Evolutionary conservation across 352 stramenopile genomes (phyloP), one percentile per base, ranked within the genome.

Genomic region (Blastocystis sp.): DNA sequence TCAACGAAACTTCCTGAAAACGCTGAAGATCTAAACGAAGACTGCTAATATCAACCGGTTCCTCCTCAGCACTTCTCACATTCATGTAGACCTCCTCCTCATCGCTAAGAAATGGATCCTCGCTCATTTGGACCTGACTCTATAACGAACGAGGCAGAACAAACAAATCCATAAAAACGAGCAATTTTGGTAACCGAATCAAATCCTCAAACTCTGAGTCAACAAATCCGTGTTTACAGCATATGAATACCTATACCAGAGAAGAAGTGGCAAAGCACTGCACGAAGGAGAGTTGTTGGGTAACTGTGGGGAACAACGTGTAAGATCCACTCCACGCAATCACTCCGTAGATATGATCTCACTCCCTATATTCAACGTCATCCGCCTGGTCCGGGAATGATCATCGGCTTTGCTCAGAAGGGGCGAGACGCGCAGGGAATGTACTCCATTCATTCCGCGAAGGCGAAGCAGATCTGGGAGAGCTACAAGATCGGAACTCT

Each of bases 11-110:
- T 62, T 79, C 42, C 38, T 79, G 69, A 28, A 79, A 79, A 64
- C 69, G 69, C 28, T 79, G 42, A 17, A 79, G 69, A 24, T 79
- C 69, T 17, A 42, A 61, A 28, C 69, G 69, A 79, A 79, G 69
- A 79, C 63, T 45, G 19, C 43, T 40, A 62, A 79, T 61, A 79
- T 79, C 69, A 42, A 45, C 63, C 10, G 63, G 21, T 61, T 79
- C 69, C 24, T 79, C 69, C 28, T 79, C 69, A 14, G 34, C 43
- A 10, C 42, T 19, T 45, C 63, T 61, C 40, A 45, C 61, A 14
- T 34, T 34, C 69, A 79, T 79, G 38, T 79, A 79, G 19, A 79
- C 54, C 40, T 79, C 69, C 45, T 79, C 69, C 43, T 79, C 69
- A 24, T 79, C 69, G 54, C 69, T 79, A 34, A 40, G 61, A 19